These are phyloP conservation scores for Vitis rupestris DNA, from an alignment of 164 flowering plant genomes.

Conservation along the genomic window DNA sequence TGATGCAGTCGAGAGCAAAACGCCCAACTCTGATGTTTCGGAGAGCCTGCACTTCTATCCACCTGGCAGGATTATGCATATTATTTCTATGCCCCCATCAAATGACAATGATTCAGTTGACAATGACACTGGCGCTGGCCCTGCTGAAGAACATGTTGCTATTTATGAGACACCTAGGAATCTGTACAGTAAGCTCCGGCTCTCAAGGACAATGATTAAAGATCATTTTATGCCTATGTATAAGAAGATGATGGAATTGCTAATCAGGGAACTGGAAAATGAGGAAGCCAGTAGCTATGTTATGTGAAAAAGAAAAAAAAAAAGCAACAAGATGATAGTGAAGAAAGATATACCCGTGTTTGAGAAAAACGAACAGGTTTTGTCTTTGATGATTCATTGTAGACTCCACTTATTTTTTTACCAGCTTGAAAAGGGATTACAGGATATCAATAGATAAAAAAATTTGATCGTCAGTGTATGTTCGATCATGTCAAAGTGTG, in stretches of 20 bases:
- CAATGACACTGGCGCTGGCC: constrained; percentile 13
- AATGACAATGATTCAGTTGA: constrained; percentile 22
- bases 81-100: constrained; percentile 41
- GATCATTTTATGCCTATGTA: constrained; percentile 99
- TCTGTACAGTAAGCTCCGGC: constrained; percentile 84
- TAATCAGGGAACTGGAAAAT: constrained; percentile 63
- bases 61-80: constrained; percentile 92
- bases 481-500: no score
- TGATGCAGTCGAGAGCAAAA: constrained; percentile 40
- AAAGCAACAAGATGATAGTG: no score
- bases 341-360: no score
- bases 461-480: no score
- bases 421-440: no score
- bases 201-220: constrained; percentile 84
- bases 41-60: constrained; percentile 75
- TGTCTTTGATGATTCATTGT: no score
- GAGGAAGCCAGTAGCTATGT: constrained; percentile 26
- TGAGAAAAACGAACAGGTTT: no score
- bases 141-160: constrained; percentile 44
- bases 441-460: no score
- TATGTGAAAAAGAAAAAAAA: constrained; percentile 11
- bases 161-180: constrained; percentile 77
- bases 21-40: constrained; percentile 29
- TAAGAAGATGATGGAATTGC: constrained; percentile 77
- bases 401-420: no score